Base-by-base conservation (phyloP, 495 filamentous ascomycete genomes). In the Bryoglossum gracile region DNA sequence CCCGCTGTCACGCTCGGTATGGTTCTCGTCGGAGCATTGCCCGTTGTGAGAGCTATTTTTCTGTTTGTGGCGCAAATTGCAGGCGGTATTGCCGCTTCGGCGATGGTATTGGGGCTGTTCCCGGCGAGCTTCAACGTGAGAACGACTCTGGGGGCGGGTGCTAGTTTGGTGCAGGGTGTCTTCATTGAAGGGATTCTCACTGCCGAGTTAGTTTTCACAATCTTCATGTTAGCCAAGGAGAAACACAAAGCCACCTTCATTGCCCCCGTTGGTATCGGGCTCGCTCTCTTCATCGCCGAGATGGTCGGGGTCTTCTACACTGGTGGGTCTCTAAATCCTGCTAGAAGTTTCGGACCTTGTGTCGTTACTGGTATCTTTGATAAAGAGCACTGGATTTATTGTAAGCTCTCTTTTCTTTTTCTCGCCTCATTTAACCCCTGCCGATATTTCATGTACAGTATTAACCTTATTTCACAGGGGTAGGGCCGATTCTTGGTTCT, bases 251-350 rank as follows among this genome's bases (percentile, higher is more conserved):
- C 57, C 17, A 71, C 69, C 2, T 76, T 70, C 44, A 59, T 78
- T n/a, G 74, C 74, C 17, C 74, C 74, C 1, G 54, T 75, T 14
- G 76, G 74, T 36, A 76, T 79, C 23, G 75, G 76, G 1, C 51
- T 74, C 2, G 56, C 70, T 9, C 59, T 78, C 8, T 78, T 80
- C 58, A 58, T 80, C 30, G 68, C 63, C 4, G 71, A 80, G 39
- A 57, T 78, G 16, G 58, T 69, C 17, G 14, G 82, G 2, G 76
- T 86, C 39, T 83, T 73, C 58, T 87, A 74, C 57, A 88, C 84
- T 30, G 84, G 85, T 38, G 82, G 81, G 22, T 81, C 76, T 8
- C 73, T 89, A 8, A 88, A 88, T 53, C 85, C 84, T 2, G 81
- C 84, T 8, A 74, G 85, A 23, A 83, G 78, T 3, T 81, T 89